A percentile compares a stretch with the other conserved stretches of the same genome.
Conservation (phyloP, 2,329 filamentous ascomycete species). For the Colletotrichum simmondsii region DNA sequence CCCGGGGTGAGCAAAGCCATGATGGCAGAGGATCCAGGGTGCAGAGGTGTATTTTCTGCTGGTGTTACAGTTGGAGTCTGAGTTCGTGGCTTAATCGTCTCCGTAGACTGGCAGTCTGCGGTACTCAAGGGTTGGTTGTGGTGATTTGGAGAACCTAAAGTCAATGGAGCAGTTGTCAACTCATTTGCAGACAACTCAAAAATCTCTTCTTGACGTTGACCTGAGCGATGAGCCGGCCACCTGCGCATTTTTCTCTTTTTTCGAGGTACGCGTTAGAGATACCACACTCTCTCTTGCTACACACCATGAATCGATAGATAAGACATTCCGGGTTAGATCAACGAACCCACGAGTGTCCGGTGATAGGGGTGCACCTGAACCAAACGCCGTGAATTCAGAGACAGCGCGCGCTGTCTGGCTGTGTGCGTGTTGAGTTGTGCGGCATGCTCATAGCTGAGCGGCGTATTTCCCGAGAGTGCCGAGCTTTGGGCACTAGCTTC, state of each 20-base stretch:
- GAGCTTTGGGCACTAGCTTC: neutral
- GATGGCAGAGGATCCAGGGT: too few relatives aligned
- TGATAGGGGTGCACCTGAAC: neutral
- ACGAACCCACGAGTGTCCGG: too few relatives aligned
- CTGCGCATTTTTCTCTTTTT: too few relatives aligned
- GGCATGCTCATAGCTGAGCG: neutral
- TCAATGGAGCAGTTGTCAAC: neutral
- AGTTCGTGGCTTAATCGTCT: too few relatives aligned
- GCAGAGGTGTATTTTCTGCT: too few relatives aligned
- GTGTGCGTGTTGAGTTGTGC: neutral
- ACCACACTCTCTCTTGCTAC: neutral
- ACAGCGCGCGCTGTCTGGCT: neutral
- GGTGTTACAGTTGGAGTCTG: too few relatives aligned
- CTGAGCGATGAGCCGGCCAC: neutral
- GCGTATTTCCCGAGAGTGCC: slow-evolving; percentile 8
- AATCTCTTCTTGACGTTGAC: neutral
- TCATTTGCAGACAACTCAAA: neutral
- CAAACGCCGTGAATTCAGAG: neutral
- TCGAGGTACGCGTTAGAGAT: neutral
- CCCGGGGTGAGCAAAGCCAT: too few relatives aligned
- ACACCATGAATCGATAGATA: neutral
- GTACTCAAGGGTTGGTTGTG: too few relatives aligned
- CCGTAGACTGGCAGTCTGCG: too few relatives aligned
- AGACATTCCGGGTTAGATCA: slow-evolving; percentile 4
- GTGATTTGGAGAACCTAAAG: too few relatives aligned